A percentile compares a stretch with the other conserved stretches of the same genome.
Conservation (phyloP, 2,329 filamentous ascomycete species). For the Periconia macrospinosa region DNA sequence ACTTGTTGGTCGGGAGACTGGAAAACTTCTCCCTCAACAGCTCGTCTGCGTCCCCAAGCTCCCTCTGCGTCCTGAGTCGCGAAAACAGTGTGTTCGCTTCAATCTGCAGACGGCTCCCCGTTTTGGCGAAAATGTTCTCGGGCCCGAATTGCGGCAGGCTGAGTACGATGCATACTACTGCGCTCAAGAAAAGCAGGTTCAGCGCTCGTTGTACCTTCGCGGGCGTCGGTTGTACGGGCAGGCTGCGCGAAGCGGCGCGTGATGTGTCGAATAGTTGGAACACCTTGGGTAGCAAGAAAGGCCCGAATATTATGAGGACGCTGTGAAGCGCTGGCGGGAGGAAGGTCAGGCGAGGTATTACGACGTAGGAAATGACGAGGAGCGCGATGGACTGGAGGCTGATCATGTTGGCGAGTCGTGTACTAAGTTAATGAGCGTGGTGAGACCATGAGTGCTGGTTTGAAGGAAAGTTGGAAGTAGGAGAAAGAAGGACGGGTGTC, state of each 20-base stretch:
- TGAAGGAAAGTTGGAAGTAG: neutral
- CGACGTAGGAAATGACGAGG: constrained; percentile 36
- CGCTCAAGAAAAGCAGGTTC: constrained; percentile 60
- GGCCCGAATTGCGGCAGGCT: constrained; percentile 70
- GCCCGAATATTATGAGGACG: constrained; percentile 62
- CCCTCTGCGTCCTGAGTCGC: constrained; percentile 65
- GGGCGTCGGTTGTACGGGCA: constrained; percentile 61
- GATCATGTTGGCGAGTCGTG: constrained; percentile 21
- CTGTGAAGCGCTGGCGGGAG: constrained; percentile 36
- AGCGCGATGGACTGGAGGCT: constrained; percentile 35
- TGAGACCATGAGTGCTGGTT: neutral
- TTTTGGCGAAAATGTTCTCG: constrained; percentile 79
- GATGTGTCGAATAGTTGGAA: constrained; percentile 66
- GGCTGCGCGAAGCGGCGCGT: constrained; percentile 41
- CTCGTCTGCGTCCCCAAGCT: constrained; percentile 64
- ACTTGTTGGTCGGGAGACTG: constrained; percentile 64
- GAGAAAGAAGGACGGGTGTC: neutral
- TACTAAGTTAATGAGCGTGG: neutral
- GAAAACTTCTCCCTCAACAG: constrained; percentile 67
- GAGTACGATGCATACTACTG: constrained; percentile 58
- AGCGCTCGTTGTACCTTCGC: constrained; percentile 59
- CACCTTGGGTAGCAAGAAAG: constrained; percentile 68
- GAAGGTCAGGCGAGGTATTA: constrained; percentile 43
- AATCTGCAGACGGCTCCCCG: constrained; percentile 80
- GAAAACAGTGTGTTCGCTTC: constrained; percentile 83